Percentiles rank a stretch among this genome's conserved stretches.
Evolutionary conservation across 306 rosid genomes (phyloP).

Genomic region (Castanospermum australe): DNA sequence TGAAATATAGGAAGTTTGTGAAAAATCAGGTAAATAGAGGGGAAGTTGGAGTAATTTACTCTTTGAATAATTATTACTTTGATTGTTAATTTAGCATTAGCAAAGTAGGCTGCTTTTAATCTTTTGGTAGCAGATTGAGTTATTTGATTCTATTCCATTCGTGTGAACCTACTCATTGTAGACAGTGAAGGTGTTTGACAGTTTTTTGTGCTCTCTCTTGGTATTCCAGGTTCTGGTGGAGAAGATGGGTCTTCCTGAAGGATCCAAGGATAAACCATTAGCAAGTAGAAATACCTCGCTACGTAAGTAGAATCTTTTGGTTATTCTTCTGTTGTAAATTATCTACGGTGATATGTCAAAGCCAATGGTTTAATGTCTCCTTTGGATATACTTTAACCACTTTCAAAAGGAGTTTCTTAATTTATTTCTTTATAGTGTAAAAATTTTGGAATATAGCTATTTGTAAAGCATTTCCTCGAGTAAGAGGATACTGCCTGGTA

Average conservation of each 20-base stretch:
- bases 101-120: background rate
- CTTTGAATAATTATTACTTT: background rate
- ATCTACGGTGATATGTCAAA: background rate
- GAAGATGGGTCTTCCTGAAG: constrained; percentile 70
- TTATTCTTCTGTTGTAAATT: background rate
- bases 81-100: background rate
- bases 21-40: no score
- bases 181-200: background rate
- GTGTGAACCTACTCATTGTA: background rate
- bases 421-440: background rate
- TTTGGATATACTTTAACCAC: background rate
- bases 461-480: background rate
- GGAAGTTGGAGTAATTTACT: no score
- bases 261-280: background rate
- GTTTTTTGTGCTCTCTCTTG: background rate
- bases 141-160: background rate
- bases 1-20: no score
- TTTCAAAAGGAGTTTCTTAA: background rate
- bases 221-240: no score
- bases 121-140: background rate
- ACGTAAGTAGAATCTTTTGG: constrained; percentile 36
- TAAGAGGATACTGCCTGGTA: background rate
- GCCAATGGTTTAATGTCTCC: background rate
- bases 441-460: background rate
- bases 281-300: constrained; percentile 23